phyloP scores from a whole-genome alignment of 148 eudicot species.

The Rhododendron molle region DNA sequence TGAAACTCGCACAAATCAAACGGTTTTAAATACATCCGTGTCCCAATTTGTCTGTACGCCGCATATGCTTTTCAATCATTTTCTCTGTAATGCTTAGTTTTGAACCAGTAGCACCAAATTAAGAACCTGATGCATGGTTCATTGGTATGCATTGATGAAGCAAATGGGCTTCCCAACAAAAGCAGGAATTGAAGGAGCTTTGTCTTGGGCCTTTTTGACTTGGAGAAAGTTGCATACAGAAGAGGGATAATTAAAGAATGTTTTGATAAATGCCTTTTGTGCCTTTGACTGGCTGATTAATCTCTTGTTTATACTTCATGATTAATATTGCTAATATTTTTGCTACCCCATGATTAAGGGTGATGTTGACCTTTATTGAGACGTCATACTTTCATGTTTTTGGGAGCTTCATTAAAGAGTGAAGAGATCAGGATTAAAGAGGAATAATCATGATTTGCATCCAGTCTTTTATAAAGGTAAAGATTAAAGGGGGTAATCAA shows the following conservation, averaged over 20 bases:
- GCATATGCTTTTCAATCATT: neutral
- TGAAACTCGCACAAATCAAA: neutral
- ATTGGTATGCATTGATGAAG: slow-evolving; percentile 21
- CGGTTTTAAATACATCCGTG: neutral
- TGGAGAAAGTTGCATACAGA: slow-evolving; percentile 2
- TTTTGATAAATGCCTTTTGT: neutral
- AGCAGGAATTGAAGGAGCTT: neutral
- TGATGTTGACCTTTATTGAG: neutral
- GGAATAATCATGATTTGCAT: neutral
- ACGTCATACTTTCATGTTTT: neutral
- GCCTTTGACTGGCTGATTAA: slow-evolving; percentile 5
- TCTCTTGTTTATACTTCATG: neutral
- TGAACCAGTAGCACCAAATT: neutral
- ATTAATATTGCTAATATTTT: neutral
- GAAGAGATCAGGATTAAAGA: neutral
- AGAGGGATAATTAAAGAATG: neutral
- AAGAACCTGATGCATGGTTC: neutral
- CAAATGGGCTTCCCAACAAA: neutral
- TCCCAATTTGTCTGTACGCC: neutral
- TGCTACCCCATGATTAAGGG: neutral
- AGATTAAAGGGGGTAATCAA: neutral
- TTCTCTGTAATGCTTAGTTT: neutral
- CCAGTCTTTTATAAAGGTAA: neutral
- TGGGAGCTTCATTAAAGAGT: neutral
- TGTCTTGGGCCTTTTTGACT: slow-evolving; percentile 16